Percentiles rank a stretch among this genome's conserved stretches.
phyloP scores from a whole-genome alignment of 2,329 filamentous ascomycete species.

The Aspergillus sp. region DNA sequence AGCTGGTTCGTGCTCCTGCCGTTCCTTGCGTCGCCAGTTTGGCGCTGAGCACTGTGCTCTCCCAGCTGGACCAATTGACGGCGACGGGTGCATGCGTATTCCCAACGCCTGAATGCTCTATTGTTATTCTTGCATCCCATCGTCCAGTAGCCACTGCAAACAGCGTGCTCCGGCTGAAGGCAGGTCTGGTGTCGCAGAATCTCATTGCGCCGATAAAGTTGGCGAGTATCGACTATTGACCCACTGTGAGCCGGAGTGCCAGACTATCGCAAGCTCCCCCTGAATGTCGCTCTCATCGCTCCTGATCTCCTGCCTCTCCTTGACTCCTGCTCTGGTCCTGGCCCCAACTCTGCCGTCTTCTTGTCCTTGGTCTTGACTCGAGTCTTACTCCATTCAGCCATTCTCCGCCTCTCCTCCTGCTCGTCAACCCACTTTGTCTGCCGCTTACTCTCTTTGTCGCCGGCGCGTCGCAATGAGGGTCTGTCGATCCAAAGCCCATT shows the following conservation, averaged over 20 bases:
- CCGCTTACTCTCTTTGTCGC: constrained; percentile 11
- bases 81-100: no score
- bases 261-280: background rate
- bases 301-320: background rate
- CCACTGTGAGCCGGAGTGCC: background rate
- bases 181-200: background rate
- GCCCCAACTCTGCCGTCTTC: background rate
- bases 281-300: background rate
- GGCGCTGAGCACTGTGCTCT: no score
- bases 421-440: background rate
- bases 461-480: constrained; percentile 19
- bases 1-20: background rate
- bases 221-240: background rate
- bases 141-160: no score
- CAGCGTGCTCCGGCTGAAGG: no score
- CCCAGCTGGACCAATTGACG: no score
- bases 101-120: no score
- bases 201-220: background rate
- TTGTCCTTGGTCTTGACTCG: background rate
- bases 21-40: background rate
- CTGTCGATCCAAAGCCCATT: constrained; percentile 22
- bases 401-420: background rate
- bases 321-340: background rate
- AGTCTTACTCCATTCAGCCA: constrained; percentile 2
- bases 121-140: no score